phyloP scores from a whole-genome alignment of 257 asterid genomes.

The Apocynum venetum region DNA sequence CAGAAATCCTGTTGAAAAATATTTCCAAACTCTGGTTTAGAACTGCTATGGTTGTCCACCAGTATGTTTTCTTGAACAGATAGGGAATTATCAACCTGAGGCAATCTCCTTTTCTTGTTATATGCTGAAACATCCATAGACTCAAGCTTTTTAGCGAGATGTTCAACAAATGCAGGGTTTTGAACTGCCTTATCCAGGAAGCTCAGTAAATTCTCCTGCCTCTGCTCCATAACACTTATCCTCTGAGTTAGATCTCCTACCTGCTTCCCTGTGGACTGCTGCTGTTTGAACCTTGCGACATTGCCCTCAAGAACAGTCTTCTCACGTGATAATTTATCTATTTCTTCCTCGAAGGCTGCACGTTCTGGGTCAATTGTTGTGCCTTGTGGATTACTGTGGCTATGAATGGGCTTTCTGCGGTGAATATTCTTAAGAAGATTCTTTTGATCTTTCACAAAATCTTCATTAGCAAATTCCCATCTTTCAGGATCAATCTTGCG shows the following conservation, averaged over 20 bases:
- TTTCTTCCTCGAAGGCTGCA: slow-evolving; percentile 81
- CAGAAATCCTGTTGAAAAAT: slow-evolving; percentile 45
- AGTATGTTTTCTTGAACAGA: slow-evolving; percentile 41
- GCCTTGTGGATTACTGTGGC: slow-evolving; percentile 89
- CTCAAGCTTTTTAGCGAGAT: slow-evolving; percentile 69
- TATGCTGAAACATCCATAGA: slow-evolving; percentile 73
- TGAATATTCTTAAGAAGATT: slow-evolving; percentile 86
- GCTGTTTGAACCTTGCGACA: slow-evolving; percentile 45
- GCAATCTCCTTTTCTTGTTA: slow-evolving; percentile 83
- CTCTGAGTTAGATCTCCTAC: slow-evolving; percentile 55
- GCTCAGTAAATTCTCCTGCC: slow-evolving; percentile 60
- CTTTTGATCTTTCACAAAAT: slow-evolving; percentile 77
- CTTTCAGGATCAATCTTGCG: slow-evolving; percentile 92
- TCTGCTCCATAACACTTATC: slow-evolving; percentile 53
- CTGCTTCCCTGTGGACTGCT: slow-evolving; percentile 63
- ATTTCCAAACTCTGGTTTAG: slow-evolving; percentile 44
- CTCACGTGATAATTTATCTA: slow-evolving; percentile 74
- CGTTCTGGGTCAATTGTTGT: slow-evolving; percentile 66
- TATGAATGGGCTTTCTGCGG: slow-evolving; percentile 93
- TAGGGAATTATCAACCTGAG: slow-evolving; percentile 45
- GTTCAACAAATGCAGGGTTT: slow-evolving; percentile 64
- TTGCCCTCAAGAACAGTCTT: slow-evolving; percentile 57
- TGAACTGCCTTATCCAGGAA: slow-evolving; percentile 57
- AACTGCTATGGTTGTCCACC: slow-evolving; percentile 51
- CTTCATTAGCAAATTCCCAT: slow-evolving; percentile 95